Evolutionary conservation across 108 stramenopile species (phyloP).

Genomic region (Cyclotella baltica): DNA sequence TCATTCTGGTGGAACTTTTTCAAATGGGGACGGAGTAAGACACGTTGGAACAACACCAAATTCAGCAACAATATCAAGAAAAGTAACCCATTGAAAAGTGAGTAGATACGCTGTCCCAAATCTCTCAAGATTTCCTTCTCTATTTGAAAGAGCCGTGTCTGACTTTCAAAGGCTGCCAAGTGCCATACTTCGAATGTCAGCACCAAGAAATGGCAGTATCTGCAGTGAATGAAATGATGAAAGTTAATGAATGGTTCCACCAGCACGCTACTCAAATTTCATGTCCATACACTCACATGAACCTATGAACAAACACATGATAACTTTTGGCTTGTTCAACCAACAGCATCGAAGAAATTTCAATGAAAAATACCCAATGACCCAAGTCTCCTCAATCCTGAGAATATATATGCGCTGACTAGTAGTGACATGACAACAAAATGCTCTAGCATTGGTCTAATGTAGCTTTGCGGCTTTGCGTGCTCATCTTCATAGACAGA

Average conservation of each 20-base stretch:
- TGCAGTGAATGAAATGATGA: too few species aligned
- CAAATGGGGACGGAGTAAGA: constrained; percentile 71
- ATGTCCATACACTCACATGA: constrained; percentile 70
- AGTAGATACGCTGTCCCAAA: constrained; percentile 51
- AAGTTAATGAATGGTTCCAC: too few species aligned
- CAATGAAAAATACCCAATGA: constrained; percentile 80
- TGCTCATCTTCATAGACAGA: constrained; percentile 53
- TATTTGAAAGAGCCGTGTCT: constrained; percentile 80
- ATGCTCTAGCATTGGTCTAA: constrained; percentile 68
- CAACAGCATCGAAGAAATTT: constrained; percentile 63
- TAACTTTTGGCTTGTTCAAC: constrained; percentile 34
- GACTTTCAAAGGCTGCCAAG: constrained; percentile 72
- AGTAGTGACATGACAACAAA: constrained; percentile 65
- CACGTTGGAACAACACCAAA: constrained; percentile 60
- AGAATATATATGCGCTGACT: constrained; percentile 68
- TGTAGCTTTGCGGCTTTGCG: constrained; percentile 53
- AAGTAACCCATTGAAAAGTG: constrained; percentile 59
- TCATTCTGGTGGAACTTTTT: too few species aligned
- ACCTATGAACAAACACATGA: constrained; percentile 56
- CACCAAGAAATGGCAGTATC: constrained; percentile 73
- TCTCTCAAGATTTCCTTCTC: constrained; percentile 76
- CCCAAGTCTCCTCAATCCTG: constrained; percentile 71
- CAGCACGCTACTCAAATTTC: too few species aligned
- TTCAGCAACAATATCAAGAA: constrained; percentile 64
- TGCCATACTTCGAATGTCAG: constrained; percentile 77